Evolutionary conservation across 1,139 yeast genomes (phyloP), one percentile per base, ranked within the genome.

Genomic region (Yamadazyma friedrichii): DNA sequence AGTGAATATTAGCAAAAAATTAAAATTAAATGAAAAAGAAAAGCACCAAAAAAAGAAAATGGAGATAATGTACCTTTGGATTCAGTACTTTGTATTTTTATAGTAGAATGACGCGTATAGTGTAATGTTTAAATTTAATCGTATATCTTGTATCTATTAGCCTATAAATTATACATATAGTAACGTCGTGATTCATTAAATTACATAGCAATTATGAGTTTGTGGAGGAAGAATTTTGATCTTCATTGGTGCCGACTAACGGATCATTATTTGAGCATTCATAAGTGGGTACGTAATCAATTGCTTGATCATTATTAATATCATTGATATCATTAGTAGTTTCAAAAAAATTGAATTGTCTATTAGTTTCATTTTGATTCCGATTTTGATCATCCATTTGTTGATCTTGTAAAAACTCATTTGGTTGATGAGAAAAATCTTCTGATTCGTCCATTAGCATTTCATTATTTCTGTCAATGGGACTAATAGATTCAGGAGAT

Each of bases 271-370:
- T 56, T 2, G 61, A 59, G 6, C 55, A 48, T 42, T 64, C 64
- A 50, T 70, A 70, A 45, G 58, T 61, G 1, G 76, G 76, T 3
- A 70, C 76, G 44, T 52, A 64, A 40, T 69, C 75, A 13, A 56
- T 55, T 9, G 51, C 50, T 33, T 57, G 52, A 41, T 53, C 58
- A 30, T 60, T 61, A 20, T 30, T 29, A 9, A 30, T 31, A n/a
- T 31, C 35, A 12, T 17, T 33, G 12, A 17, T 27, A 11, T 25
- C 37, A 15, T 38, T 38, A 15, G 41, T 17, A 31, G 37, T 42
- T 12, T 48, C 52, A 35, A 55, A 55, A 41, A 50, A 58, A 33
- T 48, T 36, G 15, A 38, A 43, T 27, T 27, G 11, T 17, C 4
- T 3, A 10, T 3, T 11, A 20, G 24, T 20, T 20, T 20, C 24